Percentiles rank a stretch among this genome's conserved stretches.
phyloP scores from a whole-genome alignment of 805 yeast genomes.

The Ogataea populi-albae region DNA sequence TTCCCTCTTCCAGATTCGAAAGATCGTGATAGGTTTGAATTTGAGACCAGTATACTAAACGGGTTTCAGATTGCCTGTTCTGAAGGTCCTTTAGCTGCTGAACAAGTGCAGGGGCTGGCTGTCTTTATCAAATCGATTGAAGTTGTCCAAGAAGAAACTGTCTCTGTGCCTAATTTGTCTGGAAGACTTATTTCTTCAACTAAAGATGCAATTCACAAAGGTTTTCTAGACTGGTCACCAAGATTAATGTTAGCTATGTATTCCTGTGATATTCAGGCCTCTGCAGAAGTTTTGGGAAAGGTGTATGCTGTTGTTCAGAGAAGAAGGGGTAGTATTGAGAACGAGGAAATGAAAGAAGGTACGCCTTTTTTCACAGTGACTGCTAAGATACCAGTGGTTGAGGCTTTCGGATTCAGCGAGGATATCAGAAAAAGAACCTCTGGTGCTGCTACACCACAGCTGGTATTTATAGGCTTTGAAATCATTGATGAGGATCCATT shows the following conservation, averaged over 20 bases:
- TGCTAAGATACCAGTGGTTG: conserved; percentile 87
- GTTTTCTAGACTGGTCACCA: conserved; percentile 80
- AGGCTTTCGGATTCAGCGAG: conserved; percentile 95
- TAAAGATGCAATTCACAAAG: conserved; percentile 68
- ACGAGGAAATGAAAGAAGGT: conserved; percentile 97
- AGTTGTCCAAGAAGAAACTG: conserved; percentile 25
- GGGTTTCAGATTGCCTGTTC: conserved; percentile 82
- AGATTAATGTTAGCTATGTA: conserved; percentile 90
- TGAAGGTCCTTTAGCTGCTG: conserved; percentile 88
- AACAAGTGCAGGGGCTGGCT: conserved; percentile 80
- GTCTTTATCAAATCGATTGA: conserved; percentile 45
- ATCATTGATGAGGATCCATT: conserved; percentile 89
- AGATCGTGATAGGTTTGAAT: conserved; percentile 31
- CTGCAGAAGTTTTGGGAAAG: conserved; percentile 91
- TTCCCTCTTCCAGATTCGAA: conserved; percentile 13
- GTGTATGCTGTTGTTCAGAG: conserved; percentile 92
- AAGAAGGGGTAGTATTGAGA: conserved; percentile 77
- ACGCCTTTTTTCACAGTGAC: conserved; percentile 90
- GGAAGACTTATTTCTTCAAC: conserved; percentile 75
- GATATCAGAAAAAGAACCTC: conserved; percentile 90
- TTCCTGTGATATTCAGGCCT: conserved; percentile 90
- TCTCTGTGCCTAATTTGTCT: conserved; percentile 45
- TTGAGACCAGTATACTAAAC: conserved; percentile 63
- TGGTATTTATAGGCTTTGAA: conserved; percentile 86
- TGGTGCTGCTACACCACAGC: conserved; percentile 96